A percentile compares a stretch with the other conserved stretches of the same genome.
Conservation (phyloP, 148 eudicot genomes). For the Chenopodium formosanum region DNA sequence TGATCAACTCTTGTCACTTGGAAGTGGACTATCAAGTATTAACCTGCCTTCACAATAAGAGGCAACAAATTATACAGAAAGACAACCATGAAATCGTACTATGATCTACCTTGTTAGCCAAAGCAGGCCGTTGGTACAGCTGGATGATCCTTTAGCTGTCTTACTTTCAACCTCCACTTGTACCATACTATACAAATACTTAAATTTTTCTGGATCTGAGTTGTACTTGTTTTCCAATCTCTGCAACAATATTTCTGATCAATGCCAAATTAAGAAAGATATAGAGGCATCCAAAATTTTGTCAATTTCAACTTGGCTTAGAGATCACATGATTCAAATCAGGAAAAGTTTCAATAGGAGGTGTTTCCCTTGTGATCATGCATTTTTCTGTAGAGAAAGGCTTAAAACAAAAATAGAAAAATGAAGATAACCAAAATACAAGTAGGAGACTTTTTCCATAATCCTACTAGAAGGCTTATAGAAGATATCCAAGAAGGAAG, state of each 20-base stretch:
- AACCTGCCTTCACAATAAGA: neutral
- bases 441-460: neutral
- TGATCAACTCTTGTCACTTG: neutral
- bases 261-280: slow-evolving; percentile 6
- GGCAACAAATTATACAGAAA: neutral
- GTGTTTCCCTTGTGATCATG: neutral
- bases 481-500: neutral
- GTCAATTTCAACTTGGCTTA: neutral
- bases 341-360: neutral
- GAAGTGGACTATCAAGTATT: neutral
- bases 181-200: slow-evolving; percentile 69
- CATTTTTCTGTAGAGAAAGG: neutral
- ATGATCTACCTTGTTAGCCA: slow-evolving; percentile 80
- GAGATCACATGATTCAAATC: neutral
- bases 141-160: slow-evolving; percentile 83
- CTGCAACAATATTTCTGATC: slow-evolving; percentile 38
- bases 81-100: neutral
- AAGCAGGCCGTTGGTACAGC: slow-evolving; percentile 90
- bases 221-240: slow-evolving; percentile 74
- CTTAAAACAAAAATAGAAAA: neutral
- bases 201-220: slow-evolving; percentile 68
- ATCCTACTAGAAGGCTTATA: neutral
- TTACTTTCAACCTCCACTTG: slow-evolving; percentile 85
- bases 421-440: neutral
- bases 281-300: too few relatives aligned